Conservation (phyloP, 345 rosid genomes). For the Pugionium dolabratum region DNA sequence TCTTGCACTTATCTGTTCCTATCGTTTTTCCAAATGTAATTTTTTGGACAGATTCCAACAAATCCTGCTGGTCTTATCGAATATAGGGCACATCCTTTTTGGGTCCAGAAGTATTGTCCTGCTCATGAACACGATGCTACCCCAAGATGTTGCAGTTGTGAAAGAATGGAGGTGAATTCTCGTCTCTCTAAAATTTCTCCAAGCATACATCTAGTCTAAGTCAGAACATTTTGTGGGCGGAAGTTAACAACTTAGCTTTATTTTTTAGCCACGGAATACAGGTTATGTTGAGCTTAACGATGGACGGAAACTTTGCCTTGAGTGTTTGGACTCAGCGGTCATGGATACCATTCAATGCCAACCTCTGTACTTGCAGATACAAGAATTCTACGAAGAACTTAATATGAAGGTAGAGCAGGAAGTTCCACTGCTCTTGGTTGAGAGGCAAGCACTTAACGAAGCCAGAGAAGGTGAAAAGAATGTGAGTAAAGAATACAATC, state of each 20-base stretch:
- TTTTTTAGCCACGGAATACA: conserved; percentile 65
- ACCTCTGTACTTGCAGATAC: conserved; percentile 79
- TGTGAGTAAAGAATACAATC: conserved; percentile 48
- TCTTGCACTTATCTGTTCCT: conserved; percentile 28
- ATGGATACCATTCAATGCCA: conserved; percentile 91
- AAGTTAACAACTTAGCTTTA: conserved; percentile 21
- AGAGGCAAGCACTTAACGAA: conserved; percentile 92
- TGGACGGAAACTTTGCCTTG: conserved; percentile 93
- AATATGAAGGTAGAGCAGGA: conserved; percentile 90
- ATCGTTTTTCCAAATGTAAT: conserved; percentile 35
- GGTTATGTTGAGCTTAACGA: conserved; percentile 72
- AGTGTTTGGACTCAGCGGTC: conserved; percentile 91
- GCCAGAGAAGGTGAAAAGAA: conserved; percentile 95
- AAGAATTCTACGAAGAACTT: conserved; percentile 74
- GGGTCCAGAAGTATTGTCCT: conserved; percentile 97
- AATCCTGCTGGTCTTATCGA: conserved; percentile 90
- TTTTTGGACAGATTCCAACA: conserved; percentile 82
- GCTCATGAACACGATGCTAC: conserved; percentile 88
- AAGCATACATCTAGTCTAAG: conserved; percentile 5
- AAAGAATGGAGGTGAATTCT: conserved; percentile 94
- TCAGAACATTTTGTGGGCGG: conserved; percentile 1
- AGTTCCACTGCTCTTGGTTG: conserved; percentile 90
- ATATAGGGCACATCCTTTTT: conserved; percentile 98
- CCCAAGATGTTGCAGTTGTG: conserved; percentile 98
- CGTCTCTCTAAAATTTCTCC: neutral